Percentiles rank a stretch among this genome's conserved stretches.
Conservation (phyloP, 306 rosid species). For the Nissolia schottii region DNA sequence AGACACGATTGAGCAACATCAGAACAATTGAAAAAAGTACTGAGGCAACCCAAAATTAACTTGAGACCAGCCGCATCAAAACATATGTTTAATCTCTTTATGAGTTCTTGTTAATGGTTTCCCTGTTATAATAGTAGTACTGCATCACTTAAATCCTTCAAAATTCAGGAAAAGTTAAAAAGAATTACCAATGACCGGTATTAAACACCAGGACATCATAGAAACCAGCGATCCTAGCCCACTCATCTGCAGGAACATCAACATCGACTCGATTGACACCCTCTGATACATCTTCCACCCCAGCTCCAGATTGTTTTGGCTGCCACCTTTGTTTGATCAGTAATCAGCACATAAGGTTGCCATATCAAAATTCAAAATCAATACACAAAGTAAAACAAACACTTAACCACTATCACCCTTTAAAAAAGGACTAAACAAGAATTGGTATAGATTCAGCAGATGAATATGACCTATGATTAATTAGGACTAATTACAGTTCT, state of each 20-base stretch:
- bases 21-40: not conserved
- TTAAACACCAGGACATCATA: constrained; percentile 84
- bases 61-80: constrained; percentile 5
- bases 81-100: not conserved
- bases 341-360: constrained; percentile 48
- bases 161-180: constrained; percentile 17
- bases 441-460: not conserved
- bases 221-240: constrained; percentile 67
- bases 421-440: not conserved
- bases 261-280: constrained; percentile 76
- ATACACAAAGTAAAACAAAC: constrained; percentile 5
- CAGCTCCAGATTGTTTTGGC: constrained; percentile 43
- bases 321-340: constrained; percentile 79
- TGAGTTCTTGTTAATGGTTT: not conserved
- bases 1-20: constrained; percentile 11
- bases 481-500: not conserved
- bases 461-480: not conserved
- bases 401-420: not conserved
- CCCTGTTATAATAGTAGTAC: not conserved
- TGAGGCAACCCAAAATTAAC: not conserved
- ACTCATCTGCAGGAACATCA: constrained; percentile 85
- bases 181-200: constrained; percentile 84
- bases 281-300: constrained; percentile 45
- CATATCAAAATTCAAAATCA: constrained; percentile 17
- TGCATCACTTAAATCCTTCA: not conserved